phyloP scores from a whole-genome alignment of 164 flowering plant genomes.

The Saururus chinensis region DNA sequence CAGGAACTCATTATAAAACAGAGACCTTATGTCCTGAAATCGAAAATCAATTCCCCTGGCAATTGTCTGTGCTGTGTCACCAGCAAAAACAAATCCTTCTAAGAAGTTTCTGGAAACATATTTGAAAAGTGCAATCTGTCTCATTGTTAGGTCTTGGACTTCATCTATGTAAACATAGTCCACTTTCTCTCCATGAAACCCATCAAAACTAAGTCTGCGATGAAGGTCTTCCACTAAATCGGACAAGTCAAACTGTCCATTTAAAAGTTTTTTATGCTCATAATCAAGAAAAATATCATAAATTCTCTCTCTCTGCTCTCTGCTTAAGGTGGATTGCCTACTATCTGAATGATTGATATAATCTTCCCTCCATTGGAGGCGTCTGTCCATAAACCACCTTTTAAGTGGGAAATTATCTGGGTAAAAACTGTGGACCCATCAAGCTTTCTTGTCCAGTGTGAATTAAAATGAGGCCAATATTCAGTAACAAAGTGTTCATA shows the following conservation, averaged over 20 bases:
- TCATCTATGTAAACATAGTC: slow-evolving; percentile 81
- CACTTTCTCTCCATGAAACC: slow-evolving; percentile 31
- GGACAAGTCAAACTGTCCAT: slow-evolving; percentile 60
- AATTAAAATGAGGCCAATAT: slow-evolving; percentile 76
- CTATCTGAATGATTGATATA: slow-evolving; percentile 39
- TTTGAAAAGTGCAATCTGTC: slow-evolving; percentile 63
- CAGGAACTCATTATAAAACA: slow-evolving; percentile 57
- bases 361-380: slow-evolving; percentile 26
- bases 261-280: slow-evolving; percentile 45
- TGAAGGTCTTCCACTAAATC: slow-evolving; percentile 70
- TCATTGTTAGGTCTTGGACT: slow-evolving; percentile 79
- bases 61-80: slow-evolving; percentile 83
- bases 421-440: slow-evolving; percentile 60
- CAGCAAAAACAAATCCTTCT: slow-evolving; percentile 71
- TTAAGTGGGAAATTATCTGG: slow-evolving; percentile 69
- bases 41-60: slow-evolving; percentile 31
- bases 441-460: slow-evolving; percentile 35
- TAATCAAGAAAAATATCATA: slow-evolving; percentile 49
- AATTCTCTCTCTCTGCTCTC: slow-evolving; percentile 31
- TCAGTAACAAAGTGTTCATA: slow-evolving; percentile 39
- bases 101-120: slow-evolving; percentile 47
- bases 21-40: slow-evolving; percentile 20
- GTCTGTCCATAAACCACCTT: slow-evolving; percentile 39
- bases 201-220: slow-evolving; percentile 26
- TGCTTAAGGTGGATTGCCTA: slow-evolving; percentile 33